These are phyloP conservation scores for Monosporascus sp. DNA, from an alignment of 2,329 filamentous ascomycete genomes.

Conservation along the genomic window DNA sequence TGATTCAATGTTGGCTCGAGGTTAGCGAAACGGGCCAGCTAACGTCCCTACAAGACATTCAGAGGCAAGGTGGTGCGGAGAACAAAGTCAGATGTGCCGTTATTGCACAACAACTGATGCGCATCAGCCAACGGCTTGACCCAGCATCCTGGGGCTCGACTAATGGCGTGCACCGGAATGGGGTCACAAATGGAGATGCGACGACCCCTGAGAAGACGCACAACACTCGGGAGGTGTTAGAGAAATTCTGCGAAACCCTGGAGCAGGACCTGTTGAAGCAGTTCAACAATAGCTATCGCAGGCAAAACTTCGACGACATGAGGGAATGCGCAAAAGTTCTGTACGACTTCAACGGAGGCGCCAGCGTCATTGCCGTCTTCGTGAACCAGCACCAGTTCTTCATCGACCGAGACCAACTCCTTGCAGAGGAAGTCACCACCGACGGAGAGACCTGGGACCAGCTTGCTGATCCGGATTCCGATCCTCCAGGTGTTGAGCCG, in stretches of 20 bases:
- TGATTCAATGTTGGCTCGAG: conserved; percentile 96
- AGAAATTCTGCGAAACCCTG: conserved; percentile 92
- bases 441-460: conserved; percentile 82
- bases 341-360: conserved; percentile 91
- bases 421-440: conserved; percentile 75
- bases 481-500: conserved; percentile 85
- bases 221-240: conserved; percentile 82
- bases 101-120: conserved; percentile 87
- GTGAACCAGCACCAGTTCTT: conserved; percentile 99
- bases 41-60: conserved; percentile 80
- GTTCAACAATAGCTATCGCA: conserved; percentile 94
- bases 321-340: conserved; percentile 91
- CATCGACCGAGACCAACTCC: conserved; percentile 88
- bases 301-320: conserved; percentile 97
- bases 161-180: conserved; percentile 49
- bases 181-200: conserved; percentile 43
- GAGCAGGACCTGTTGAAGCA: conserved; percentile 94
- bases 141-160: conserved; percentile 64
- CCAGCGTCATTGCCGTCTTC: conserved; percentile 91
- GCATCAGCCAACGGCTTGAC: conserved; percentile 89
- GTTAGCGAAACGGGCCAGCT: conserved; percentile 86
- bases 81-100: conserved; percentile 92
- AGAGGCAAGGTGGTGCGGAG: conserved; percentile 77
- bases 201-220: conserved; percentile 39
- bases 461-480: conserved; percentile 88